Evolutionary conservation across 768 basidiomycete genomes (phyloP).

Genomic region (Serpula lacrymans): DNA sequence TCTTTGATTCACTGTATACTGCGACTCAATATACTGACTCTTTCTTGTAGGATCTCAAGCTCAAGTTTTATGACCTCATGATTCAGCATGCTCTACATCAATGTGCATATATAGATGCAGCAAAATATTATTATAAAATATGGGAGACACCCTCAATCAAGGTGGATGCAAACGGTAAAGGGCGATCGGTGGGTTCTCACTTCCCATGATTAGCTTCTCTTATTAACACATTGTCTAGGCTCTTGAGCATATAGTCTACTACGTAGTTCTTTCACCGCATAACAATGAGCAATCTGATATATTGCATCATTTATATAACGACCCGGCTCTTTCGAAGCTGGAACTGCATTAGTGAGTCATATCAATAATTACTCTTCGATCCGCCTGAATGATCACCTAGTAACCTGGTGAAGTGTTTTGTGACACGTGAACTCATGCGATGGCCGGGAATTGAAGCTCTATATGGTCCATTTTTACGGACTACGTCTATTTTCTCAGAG

Average conservation of each 20-base stretch:
- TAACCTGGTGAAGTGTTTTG: constrained; percentile 91
- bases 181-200: constrained; percentile 51
- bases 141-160: constrained; percentile 97
- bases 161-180: constrained; percentile 70
- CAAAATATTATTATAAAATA: constrained; percentile 93
- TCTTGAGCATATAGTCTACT: constrained; percentile 92
- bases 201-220: constrained; percentile 5
- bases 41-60: constrained; percentile 76
- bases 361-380: background rate
- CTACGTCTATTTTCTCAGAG: constrained; percentile 75
- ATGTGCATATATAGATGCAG: constrained; percentile 85
- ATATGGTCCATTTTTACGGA: constrained; percentile 80
- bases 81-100: constrained; percentile 89
- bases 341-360: constrained; percentile 75
- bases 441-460: constrained; percentile 92
- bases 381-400: constrained; percentile 38
- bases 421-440: constrained; percentile 89
- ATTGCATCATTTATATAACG: constrained; percentile 79
- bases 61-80: constrained; percentile 96
- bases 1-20: constrained; percentile 14
- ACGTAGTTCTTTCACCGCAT: constrained; percentile 89
- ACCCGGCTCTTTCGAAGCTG: constrained; percentile 77
- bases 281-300: constrained; percentile 98
- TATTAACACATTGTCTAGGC: constrained; percentile 49
- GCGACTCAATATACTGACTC: background rate